Evolutionary conservation across 2,329 filamentous ascomycete genomes (phyloP).

Genomic region (Penicillium sp.): DNA sequence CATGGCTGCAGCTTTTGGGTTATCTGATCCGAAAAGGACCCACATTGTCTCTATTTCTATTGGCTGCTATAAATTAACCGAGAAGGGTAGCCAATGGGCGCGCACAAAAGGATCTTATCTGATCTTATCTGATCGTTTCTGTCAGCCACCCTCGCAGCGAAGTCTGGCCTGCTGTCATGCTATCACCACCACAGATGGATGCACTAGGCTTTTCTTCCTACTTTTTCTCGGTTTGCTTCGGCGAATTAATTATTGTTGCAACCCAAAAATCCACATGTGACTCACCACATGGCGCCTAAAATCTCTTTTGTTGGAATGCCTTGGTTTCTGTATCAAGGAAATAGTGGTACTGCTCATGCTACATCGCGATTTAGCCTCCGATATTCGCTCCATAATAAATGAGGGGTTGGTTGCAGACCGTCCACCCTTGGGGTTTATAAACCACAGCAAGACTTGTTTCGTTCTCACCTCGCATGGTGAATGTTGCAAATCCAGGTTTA

Average conservation of each 20-base stretch:
- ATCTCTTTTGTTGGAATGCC: background rate
- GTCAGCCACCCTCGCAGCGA: conserved; percentile 10
- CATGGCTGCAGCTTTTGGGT: background rate
- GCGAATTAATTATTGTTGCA: background rate
- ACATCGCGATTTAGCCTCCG: no score
- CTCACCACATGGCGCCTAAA: background rate
- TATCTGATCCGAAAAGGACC: background rate
- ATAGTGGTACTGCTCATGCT: no score
- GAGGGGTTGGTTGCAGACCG: background rate
- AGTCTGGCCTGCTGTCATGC: background rate
- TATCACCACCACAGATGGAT: no score
- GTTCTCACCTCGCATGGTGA: no score
- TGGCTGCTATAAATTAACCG: background rate
- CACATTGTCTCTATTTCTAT: background rate
- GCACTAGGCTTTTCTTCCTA: no score
- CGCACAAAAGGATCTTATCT: background rate
- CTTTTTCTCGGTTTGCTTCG: background rate
- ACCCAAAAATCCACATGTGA: background rate
- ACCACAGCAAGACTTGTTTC: no score
- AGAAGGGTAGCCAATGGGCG: background rate
- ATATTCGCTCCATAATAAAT: background rate
- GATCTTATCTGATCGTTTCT: conserved; percentile 22
- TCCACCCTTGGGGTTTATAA: no score
- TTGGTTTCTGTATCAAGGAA: background rate
- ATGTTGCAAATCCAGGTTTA: background rate